phyloP scores from a whole-genome alignment of 2,329 filamentous ascomycete species.

The Conoideocrella luteorostrata region DNA sequence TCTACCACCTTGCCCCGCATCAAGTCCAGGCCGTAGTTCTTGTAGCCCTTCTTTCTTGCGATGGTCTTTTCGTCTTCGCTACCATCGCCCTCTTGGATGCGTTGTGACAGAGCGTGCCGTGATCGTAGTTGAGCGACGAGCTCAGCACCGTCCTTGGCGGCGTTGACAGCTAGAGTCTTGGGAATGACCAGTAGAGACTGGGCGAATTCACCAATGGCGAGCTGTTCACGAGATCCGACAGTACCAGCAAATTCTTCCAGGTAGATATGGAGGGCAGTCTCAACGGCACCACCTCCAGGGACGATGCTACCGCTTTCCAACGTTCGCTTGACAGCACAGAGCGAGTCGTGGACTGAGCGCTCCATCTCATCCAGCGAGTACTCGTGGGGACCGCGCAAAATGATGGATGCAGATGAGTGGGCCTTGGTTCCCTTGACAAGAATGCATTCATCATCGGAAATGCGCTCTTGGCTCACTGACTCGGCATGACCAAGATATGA shows the following conservation, averaged over 20 bases:
- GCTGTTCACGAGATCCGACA: conserved; percentile 91
- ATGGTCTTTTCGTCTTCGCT: conserved; percentile 83
- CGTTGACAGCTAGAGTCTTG: conserved; percentile 94
- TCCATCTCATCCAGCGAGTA: conserved; percentile 99
- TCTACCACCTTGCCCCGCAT: conserved; percentile 85
- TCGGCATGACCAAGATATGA: conserved; percentile 87
- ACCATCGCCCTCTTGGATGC: conserved; percentile 77
- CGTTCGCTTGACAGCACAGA: conserved; percentile 95
- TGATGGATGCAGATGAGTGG: conserved; percentile 89
- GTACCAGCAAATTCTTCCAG: conserved; percentile 97
- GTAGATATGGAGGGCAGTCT: conserved; percentile 99
- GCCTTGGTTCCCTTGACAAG: conserved; percentile 92
- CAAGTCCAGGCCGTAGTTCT: conserved; percentile 95
- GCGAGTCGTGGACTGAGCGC: conserved; percentile 91
- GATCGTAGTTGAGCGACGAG: conserved; percentile 93
- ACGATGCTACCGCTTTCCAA: conserved; percentile 96
- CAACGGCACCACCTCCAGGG: conserved; percentile 90
- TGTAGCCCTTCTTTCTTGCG: conserved; percentile 93
- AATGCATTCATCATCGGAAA: conserved; percentile 98
- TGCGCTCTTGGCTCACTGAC: conserved; percentile 95
- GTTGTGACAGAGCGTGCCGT: conserved; percentile 88
- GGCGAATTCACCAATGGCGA: conserved; percentile 96
- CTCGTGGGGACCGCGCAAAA: conserved; percentile 92
- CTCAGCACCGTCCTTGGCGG: conserved; percentile 92
- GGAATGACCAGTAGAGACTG: conserved; percentile 90